A percentile compares a stretch with the other conserved stretches of the same genome.
Conservation (phyloP, 441 rosid genomes). For the Viola pubescens region DNA sequence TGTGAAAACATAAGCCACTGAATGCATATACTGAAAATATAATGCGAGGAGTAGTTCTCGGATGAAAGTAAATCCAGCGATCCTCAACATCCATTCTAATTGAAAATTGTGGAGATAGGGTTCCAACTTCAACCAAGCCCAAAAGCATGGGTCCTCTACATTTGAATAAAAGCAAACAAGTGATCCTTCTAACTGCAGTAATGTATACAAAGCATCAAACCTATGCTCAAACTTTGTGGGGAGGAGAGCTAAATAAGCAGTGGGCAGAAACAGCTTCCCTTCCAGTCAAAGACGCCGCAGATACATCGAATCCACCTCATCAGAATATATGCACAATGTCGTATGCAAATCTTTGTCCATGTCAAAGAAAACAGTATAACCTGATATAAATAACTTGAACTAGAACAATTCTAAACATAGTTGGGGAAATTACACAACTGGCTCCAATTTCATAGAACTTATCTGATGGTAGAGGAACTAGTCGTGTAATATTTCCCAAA, state of each 20-base stretch:
- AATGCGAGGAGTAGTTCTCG: too few relatives aligned
- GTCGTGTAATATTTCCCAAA: background rate
- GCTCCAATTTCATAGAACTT: background rate
- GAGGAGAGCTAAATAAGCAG: background rate
- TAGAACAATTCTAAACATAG: background rate
- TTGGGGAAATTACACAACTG: background rate
- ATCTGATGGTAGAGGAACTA: background rate
- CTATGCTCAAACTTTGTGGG: background rate
- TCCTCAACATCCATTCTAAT: too few relatives aligned
- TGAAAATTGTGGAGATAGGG: background rate
- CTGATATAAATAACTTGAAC: background rate
- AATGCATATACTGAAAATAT: too few relatives aligned
- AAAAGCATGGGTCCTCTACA: background rate
- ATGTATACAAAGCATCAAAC: background rate
- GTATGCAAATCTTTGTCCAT: conserved; percentile 62
- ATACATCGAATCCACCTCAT: conserved; percentile 21
- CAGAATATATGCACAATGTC: conserved; percentile 91
- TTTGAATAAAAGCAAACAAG: background rate
- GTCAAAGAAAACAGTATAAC: conserved; percentile 37
- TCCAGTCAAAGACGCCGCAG: background rate
- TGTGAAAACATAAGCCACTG: too few relatives aligned
- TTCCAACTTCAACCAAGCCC: background rate
- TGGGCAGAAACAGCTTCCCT: conserved; percentile 7
- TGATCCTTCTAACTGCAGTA: background rate
- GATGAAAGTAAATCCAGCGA: too few relatives aligned